A percentile compares a stretch with the other conserved stretches of the same genome.
These are phyloP conservation scores for Rubus parviflorus DNA, from an alignment of 306 rosid genomes.

Conservation along the genomic window DNA sequence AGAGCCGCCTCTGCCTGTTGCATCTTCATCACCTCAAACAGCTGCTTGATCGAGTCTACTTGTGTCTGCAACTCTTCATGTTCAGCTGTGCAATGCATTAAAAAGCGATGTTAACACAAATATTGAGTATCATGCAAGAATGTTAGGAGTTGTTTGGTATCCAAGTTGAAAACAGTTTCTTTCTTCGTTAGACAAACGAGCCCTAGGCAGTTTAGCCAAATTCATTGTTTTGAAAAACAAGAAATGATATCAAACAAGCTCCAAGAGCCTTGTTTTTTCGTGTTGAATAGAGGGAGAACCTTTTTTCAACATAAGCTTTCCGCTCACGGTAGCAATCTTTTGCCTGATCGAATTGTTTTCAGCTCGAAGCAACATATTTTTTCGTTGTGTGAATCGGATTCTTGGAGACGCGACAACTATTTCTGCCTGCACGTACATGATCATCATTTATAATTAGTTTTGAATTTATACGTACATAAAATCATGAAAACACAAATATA, in stretches of 20 bases:
- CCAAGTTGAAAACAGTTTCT: neutral
- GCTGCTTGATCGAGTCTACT: neutral
- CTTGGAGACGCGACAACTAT: conserved; percentile 20
- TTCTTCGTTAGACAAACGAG: too few species aligned
- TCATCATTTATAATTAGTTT: neutral
- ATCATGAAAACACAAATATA: neutral
- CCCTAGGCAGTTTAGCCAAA: too few species aligned
- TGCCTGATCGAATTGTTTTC: conserved; percentile 30
- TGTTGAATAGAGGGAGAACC: conserved; percentile 21
- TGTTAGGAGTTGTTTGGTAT: neutral
- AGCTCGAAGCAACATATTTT: conserved; percentile 23
- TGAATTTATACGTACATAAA: neutral
- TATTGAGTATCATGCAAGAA: neutral
- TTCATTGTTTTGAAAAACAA: neutral
- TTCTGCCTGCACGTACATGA: conserved; percentile 23
- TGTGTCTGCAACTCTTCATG: neutral
- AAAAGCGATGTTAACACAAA: neutral
- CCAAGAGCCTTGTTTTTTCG: too few species aligned
- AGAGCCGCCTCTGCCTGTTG: neutral
- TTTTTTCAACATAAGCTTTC: conserved; percentile 23
- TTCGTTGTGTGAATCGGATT: conserved; percentile 4
- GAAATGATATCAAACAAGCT: neutral
- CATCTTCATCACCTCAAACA: neutral
- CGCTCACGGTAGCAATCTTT: conserved; percentile 9
- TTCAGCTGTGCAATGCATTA: neutral